Evolutionary conservation across 345 rosid genomes (phyloP), one percentile per base, ranked within the genome.

Genomic region (Syzygium aqueum): DNA sequence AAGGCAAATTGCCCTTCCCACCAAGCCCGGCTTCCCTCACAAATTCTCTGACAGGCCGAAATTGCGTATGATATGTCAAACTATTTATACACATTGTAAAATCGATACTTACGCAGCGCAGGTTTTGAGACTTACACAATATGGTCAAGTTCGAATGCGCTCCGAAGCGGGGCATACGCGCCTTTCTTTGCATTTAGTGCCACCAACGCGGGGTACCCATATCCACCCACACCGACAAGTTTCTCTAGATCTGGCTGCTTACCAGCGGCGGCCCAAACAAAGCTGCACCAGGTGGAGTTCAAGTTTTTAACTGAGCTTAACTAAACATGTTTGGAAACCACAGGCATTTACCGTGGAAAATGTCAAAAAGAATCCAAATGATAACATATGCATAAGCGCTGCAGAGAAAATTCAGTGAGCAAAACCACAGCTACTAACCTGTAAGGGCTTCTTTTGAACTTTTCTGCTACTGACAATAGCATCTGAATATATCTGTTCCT

Each of bases 141-240:
- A 51, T 96, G 98, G 54, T 92, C 97, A 40, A 96, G 95, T 92
- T 95, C 98, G 89, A 92, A 98, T 83, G 99, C 99, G 83, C 99
- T 96, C 92, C 93, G 96, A 50, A 98, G 97, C 40, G 99, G 99
- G 86, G 99, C 95, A 89, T 95, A 96, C 30, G 94, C 99, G 89
- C 94, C 99, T 92, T 96, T 96, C 95, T 98, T 98, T 84, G 92
- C 90, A 87, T 98, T 98, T 94, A 98, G 89, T 52, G 99, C 99
- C 57, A 98, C 98, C 89, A 98, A 90, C 61, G 99, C 99, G 10
- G 99, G 99, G 85, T 96, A 98, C 16, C 99, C 99, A 23, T 98
- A 98, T 86, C 99, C 99, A 73, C 99, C 99, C 49, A 98, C 98
- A 17, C 94, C 95, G 14, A 98, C 97, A 27, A 59, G 92, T 51